Percentiles rank a stretch among this genome's conserved stretches.
phyloP scores from a whole-genome alignment of 2,329 filamentous ascomycete genomes.

The Pseudocercospora macadamiae region DNA sequence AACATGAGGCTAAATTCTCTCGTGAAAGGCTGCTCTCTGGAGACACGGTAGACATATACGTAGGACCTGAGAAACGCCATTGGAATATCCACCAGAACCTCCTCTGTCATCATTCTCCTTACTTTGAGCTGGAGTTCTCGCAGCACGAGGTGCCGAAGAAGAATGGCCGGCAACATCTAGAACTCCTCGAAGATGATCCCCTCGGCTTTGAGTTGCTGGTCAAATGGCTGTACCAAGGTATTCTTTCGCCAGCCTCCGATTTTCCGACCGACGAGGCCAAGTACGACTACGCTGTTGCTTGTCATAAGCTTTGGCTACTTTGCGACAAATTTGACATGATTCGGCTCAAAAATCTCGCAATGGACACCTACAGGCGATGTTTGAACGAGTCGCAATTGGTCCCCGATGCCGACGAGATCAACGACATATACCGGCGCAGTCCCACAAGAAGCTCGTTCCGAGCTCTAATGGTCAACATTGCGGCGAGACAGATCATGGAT shows the following conservation, averaged over 20 bases:
- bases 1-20: constrained; percentile 46
- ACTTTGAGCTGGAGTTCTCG: constrained; percentile 44
- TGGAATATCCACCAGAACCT: constrained; percentile 59
- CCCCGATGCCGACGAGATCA: constrained; percentile 58
- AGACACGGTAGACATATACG: constrained; percentile 55
- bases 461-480: constrained; percentile 55
- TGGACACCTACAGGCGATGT: constrained; percentile 57
- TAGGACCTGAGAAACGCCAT: constrained; percentile 51
- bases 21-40: constrained; percentile 57
- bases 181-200: constrained; percentile 55
- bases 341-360: constrained; percentile 56
- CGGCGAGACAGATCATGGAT: constrained; percentile 62
- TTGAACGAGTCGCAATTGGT: constrained; percentile 55
- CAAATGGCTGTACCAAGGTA: constrained; percentile 61
- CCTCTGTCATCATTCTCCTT: constrained; percentile 56
- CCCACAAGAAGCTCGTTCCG: constrained; percentile 52
- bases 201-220: constrained; percentile 58
- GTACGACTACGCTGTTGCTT: constrained; percentile 58
- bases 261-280: constrained; percentile 50
- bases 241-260: constrained; percentile 53
- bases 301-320: constrained; percentile 57
- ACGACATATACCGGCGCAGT: constrained; percentile 55
- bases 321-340: constrained; percentile 56
- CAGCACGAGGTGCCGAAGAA: constrained; percentile 41
- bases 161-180: constrained; percentile 44